Base-by-base conservation (phyloP, 2,329 filamentous ascomycete species). In the Alternaria rosae region DNA sequence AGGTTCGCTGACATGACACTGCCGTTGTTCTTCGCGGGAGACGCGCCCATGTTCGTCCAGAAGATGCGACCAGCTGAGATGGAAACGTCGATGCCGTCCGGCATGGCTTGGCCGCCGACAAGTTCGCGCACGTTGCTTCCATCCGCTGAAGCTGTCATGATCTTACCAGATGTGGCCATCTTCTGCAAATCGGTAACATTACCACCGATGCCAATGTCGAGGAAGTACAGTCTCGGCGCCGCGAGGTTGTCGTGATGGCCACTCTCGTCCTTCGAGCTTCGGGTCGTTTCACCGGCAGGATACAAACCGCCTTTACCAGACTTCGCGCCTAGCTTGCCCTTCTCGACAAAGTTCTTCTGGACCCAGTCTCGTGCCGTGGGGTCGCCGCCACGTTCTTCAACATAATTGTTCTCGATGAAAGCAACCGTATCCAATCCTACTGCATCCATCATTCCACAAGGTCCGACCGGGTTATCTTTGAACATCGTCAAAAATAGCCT, bases 401-500 rank as follows among this genome's bases (percentile, higher is more conserved):
- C 77, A 67, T 87, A 87, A 61, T 87, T 82, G 26, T 82, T 66
- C 61, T 87, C 85, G 54, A 87, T 87, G 52, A 85, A 81, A 0
- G 81, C 78, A 4, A 87, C 84, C 0, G 84, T 87, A 55, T 87
- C 85, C 1, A 87, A 75, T 0, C 85, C 85, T 21, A 87, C 81
- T 9, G 76, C 74, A 60, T 85, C 82, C 83, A 86, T 85, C 69
- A 80, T 76, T 5, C 57, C 65, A 61, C 82, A 83, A n/a, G 80
- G 81, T 15, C 5, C 51, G 15, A 20, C 67, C 52, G 47, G 74
- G 63, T 42, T 77, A 8, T 70, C 48, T 20, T 53, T 57, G 38
- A 70, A 76, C 70, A 84, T 82, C 56, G 83, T 77, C 12, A 57
- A 66, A 79, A 83, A 87, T 6, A 87, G 68, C 1, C 66, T 66